Evolutionary conservation across 352 stramenopile species (phyloP).

Genomic region (Achlya hypogyna): DNA sequence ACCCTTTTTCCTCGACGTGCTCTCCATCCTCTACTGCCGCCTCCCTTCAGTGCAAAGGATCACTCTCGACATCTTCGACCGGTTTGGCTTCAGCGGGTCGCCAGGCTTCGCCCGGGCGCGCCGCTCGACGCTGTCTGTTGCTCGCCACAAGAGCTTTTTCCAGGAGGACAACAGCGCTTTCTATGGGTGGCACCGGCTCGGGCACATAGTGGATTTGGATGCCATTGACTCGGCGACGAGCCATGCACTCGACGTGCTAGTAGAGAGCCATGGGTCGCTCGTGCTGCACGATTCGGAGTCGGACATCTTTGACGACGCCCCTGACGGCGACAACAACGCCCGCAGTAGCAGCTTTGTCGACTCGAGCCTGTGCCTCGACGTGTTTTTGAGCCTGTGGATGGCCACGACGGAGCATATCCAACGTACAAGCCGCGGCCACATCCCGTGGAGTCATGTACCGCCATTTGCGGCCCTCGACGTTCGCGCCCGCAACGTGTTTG

Average conservation of each 20-base stretch:
- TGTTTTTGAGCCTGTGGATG: slow-evolving; percentile 12
- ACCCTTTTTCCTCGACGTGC: neutral
- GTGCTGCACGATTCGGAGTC: neutral
- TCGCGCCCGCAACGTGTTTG: neutral
- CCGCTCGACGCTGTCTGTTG: neutral
- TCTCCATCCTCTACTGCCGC: slow-evolving; percentile 7
- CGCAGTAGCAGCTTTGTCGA: neutral
- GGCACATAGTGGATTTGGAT: neutral
- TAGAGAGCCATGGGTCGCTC: neutral
- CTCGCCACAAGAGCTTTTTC: slow-evolving; percentile 1
- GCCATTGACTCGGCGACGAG: neutral
- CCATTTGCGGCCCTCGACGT: neutral
- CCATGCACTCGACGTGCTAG: neutral
- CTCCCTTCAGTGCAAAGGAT: neutral
- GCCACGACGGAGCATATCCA: slow-evolving; percentile 12
- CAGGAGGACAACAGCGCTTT: slow-evolving; percentile 12
- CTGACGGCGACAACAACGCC: neutral
- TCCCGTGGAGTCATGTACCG: slow-evolving; percentile 3
- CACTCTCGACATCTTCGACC: slow-evolving; percentile 3
- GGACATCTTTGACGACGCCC: neutral
- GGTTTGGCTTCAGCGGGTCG: neutral
- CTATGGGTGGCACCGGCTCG: slow-evolving; percentile 4
- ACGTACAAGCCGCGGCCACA: slow-evolving; percentile 9
- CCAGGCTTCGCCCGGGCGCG: neutral
- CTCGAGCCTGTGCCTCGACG: slow-evolving; percentile 1